Evolutionary conservation across 495 filamentous ascomycete species (phyloP), one percentile per base, ranked within the genome.

Genomic region (Podospora pseudocomata): DNA sequence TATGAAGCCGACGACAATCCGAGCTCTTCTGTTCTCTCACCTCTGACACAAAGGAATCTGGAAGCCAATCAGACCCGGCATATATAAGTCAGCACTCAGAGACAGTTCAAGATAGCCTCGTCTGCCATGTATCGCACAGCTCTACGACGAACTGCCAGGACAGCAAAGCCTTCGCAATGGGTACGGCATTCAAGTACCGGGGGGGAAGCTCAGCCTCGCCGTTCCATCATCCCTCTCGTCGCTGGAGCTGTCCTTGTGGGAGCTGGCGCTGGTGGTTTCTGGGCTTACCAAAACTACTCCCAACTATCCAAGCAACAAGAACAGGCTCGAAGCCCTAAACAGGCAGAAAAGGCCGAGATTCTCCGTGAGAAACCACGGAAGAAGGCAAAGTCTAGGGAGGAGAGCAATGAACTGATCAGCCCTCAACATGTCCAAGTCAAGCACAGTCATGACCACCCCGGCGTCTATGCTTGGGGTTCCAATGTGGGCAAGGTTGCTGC

Each of bases 381-480:
- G 63, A 80, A 81, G 66, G 71, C 77, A 15, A 79, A 75, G 15
- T 85, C 87, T 5, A 87, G 86, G 68, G 90, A 93, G 74, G 88
- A 91, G 44, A 85, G 85, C 62, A 81, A 91, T 67, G 90, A 94
- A 66, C 71, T 89, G 34, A 85, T 94, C 20, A 90, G 90, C 72
- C 88, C 87, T 11, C 88, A 93, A 72, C 91, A 94, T 76, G 80
- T 93, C 19, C 91, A 97, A 79, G 91, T 94, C 54, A 93, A 92
- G 82, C 88, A 86, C 73, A 96, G 92, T 74, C 89, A 91, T 86
- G 92, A 93, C 78, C 89, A 91, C 65, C 94, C 95, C 3, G 95
- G 92, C 0, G 90, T 97, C 1, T 97, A 96, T 80, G 87, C 89
- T 30, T 99, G 95, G 94, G 95, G 95, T 18, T 91, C 90, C 2